Percentiles rank a stretch among this genome's conserved stretches.
These are phyloP conservation scores for Neurospora sp. DNA, from an alignment of 495 filamentous ascomycete genomes.

Conservation along the genomic window DNA sequence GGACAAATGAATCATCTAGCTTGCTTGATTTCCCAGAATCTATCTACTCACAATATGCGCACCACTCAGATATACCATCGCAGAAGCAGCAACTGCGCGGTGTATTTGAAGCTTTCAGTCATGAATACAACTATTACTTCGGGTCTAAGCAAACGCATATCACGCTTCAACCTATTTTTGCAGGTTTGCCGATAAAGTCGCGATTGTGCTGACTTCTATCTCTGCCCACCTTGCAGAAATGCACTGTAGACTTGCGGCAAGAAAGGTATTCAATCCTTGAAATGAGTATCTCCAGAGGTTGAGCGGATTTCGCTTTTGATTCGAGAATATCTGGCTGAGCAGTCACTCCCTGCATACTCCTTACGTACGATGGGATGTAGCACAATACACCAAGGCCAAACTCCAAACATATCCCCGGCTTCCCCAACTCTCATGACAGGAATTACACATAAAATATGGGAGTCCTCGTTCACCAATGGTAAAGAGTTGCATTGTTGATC, in stretches of 20 bases:
- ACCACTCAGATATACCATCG: neutral
- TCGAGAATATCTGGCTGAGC: neutral
- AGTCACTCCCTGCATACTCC: neutral
- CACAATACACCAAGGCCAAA: neutral
- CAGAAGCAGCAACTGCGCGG: neutral
- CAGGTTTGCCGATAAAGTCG: neutral
- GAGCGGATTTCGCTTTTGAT: neutral
- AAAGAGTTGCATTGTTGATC: neutral
- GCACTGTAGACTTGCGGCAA: neutral
- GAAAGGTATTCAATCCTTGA: neutral
- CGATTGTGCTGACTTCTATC: neutral
- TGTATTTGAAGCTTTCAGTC: neutral
- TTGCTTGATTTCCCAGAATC: neutral
- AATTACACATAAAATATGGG: neutral
- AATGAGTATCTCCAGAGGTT: neutral
- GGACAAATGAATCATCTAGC: neutral
- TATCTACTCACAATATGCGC: neutral
- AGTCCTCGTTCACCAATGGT: neutral
- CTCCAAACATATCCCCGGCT: neutral
- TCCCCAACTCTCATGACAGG: neutral
- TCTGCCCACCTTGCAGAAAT: neutral
- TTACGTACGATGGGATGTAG: neutral
- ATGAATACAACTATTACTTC: neutral
- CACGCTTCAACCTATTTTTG: neutral
- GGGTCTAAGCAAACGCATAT: neutral